Percentiles rank a stretch among this genome's conserved stretches.
Conservation (phyloP, 2,329 filamentous ascomycete species). For the Celoporthe dispersa region DNA sequence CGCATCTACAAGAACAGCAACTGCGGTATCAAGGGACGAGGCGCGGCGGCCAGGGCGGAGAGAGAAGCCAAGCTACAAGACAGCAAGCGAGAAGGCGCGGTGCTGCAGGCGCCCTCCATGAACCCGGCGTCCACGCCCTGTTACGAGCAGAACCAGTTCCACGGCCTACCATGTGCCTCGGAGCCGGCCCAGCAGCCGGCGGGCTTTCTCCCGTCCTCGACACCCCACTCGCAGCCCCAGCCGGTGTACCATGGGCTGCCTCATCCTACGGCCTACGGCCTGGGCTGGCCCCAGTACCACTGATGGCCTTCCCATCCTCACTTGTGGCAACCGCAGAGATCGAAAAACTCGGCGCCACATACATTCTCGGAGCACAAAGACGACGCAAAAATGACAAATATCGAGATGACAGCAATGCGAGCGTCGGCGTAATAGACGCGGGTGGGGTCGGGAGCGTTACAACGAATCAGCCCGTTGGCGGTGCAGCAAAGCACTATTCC, state of each 20-base stretch:
- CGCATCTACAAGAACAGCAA: conserved; percentile 96
- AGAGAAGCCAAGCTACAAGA: conserved; percentile 30
- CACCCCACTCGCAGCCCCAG: conserved; percentile 18
- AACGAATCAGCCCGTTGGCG: not conserved
- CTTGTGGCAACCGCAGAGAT: not conserved
- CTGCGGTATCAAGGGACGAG: conserved; percentile 96
- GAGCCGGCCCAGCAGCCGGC: conserved; percentile 15
- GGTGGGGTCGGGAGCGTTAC: not conserved
- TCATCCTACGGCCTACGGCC: conserved; percentile 21
- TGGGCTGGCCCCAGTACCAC: conserved; percentile 27
- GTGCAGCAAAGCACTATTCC: not conserved
- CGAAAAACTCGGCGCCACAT: not conserved
- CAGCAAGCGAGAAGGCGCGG: conserved; percentile 2
- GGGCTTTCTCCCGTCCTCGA: conserved; percentile 12
- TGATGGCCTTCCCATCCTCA: not conserved
- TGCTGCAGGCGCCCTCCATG: conserved; percentile 31
- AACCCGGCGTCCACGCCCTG: conserved; percentile 37
- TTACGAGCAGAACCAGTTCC: conserved; percentile 29
- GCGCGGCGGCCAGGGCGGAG: conserved; percentile 75
- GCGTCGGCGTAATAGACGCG: not conserved
- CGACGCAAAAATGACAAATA: not conserved
- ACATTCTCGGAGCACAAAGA: not conserved
- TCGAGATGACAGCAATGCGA: not conserved
- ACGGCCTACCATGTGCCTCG: conserved; percentile 16
- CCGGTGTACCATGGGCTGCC: conserved; percentile 22